phyloP scores from a whole-genome alignment of 1,284 basidiomycete species.

The Heliocybe sulcata region DNA sequence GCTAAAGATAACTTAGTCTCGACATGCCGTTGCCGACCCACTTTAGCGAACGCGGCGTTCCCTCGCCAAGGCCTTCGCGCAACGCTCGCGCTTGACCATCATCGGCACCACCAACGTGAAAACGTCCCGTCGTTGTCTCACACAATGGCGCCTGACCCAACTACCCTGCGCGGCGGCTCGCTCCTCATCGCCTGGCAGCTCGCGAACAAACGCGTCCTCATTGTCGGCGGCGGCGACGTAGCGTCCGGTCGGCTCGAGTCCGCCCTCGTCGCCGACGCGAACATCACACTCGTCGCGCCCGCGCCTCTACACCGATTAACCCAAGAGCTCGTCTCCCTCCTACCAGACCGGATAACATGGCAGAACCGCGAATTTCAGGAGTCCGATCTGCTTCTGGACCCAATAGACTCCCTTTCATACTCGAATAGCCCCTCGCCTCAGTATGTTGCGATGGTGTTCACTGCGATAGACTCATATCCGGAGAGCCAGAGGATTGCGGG shows the following conservation, averaged over 20 bases:
- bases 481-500: conserved; percentile 68
- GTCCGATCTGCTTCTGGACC: conserved; percentile 45
- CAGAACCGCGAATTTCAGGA: conserved; percentile 62
- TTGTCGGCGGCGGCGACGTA: conserved; percentile 87
- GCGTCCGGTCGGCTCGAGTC: conserved; percentile 74
- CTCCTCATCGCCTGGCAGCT: conserved; percentile 87
- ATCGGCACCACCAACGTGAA: too few relatives aligned
- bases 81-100: too few relatives aligned
- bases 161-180: conserved; percentile 45
- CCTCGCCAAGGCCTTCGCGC: neutral
- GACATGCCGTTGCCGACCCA: neutral
- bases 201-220: conserved; percentile 71
- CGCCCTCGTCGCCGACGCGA: conserved; percentile 55
- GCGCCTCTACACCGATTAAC: conserved; percentile 57
- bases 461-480: conserved; percentile 84
- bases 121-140: neutral
- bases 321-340: conserved; percentile 39
- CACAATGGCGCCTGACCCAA: conserved; percentile 9
- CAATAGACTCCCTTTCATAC: neutral
- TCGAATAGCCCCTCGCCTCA: neutral
- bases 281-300: conserved; percentile 61
- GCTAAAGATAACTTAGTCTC: neutral
- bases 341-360: conserved; percentile 59
- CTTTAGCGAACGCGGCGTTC: too few relatives aligned
- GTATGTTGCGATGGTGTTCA: conserved; percentile 85